These are phyloP conservation scores for Coemansia sp. DNA, from an alignment of 192 early-diverging fungal species.

Conservation along the genomic window DNA sequence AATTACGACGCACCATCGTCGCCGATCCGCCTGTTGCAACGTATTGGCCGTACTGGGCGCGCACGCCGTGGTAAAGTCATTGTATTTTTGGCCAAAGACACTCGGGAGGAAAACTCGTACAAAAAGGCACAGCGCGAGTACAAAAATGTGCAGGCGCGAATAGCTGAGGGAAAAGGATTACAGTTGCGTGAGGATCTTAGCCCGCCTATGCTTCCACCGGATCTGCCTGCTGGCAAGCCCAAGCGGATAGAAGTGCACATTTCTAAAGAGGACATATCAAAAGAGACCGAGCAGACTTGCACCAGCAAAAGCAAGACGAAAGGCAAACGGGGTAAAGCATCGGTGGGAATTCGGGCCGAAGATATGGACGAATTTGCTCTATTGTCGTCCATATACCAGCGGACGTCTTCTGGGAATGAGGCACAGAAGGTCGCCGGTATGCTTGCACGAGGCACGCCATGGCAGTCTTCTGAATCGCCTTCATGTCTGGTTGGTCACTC, in stretches of 20 bases:
- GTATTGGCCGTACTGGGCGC: conserved; percentile 53
- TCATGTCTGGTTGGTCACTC: conserved; percentile 22
- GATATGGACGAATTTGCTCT: conserved; percentile 23
- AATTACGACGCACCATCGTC: conserved; percentile 71
- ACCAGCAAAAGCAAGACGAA: conserved; percentile 5
- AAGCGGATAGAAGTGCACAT: conserved; percentile 22
- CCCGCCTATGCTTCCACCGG: conserved; percentile 49
- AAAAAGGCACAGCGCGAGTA: conserved; percentile 53
- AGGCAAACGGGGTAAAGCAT: conserved; percentile 3
- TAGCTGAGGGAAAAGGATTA: conserved; percentile 41
- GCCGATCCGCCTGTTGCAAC: conserved; percentile 50
- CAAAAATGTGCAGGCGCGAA: conserved; percentile 44
- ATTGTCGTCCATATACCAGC: conserved; percentile 36
- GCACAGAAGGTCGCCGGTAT: conserved; percentile 13
- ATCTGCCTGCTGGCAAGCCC: conserved; percentile 27
- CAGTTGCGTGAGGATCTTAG: conserved; percentile 38
- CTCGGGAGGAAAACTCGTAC: conserved; percentile 49
- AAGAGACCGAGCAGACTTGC: not conserved
- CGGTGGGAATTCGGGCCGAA: conserved; percentile 15
- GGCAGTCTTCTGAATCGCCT: conserved; percentile 39
- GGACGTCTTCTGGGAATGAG: not conserved
- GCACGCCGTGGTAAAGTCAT: conserved; percentile 50
- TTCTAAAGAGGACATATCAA: conserved; percentile 27
- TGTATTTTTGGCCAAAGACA: conserved; percentile 50
- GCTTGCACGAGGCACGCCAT: conserved; percentile 33